Conservation (phyloP, 2,329 filamentous ascomycete species). For the Endoconidiophora polonica region DNA sequence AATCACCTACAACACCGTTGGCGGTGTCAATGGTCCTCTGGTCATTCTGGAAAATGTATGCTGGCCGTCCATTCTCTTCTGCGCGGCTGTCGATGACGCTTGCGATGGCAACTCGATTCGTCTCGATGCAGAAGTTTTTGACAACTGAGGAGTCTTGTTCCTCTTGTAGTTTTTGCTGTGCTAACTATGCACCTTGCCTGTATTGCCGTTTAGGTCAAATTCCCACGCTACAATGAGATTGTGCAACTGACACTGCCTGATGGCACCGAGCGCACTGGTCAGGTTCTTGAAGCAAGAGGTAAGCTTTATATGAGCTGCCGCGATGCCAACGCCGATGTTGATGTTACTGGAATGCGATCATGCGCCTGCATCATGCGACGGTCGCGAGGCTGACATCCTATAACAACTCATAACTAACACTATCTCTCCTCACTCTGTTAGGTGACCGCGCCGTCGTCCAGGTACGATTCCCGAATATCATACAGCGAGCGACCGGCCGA, state of each 20-base stretch:
- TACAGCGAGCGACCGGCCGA: neutral
- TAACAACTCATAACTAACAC: conserved; percentile 14
- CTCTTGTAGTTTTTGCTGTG: neutral
- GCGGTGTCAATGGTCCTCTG: conserved; percentile 92
- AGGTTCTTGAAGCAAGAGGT: conserved; percentile 97
- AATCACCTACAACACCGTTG: conserved; percentile 93
- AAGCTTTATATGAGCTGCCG: conserved; percentile 16
- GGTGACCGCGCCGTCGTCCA: conserved; percentile 90
- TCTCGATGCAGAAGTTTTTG: too few relatives aligned
- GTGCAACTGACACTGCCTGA: conserved; percentile 90
- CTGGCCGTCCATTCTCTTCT: neutral
- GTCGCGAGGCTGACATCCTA: conserved; percentile 3
- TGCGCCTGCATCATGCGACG: neutral
- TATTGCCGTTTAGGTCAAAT: conserved; percentile 61
- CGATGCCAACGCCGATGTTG: neutral
- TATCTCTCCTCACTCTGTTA: conserved; percentile 21
- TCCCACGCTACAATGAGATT: conserved; percentile 93
- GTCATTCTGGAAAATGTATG: conserved; percentile 89
- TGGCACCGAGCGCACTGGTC: conserved; percentile 82
- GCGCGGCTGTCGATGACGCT: neutral
- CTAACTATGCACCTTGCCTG: conserved; percentile 7
- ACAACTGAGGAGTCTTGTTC: neutral
- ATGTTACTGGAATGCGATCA: neutral
- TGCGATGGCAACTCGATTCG: too few relatives aligned
- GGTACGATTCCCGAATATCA: conserved; percentile 32